Evolutionary conservation across 306 rosid species (phyloP), one percentile per base, ranked within the genome.

Genomic region (Cicer pinnatifidum): DNA sequence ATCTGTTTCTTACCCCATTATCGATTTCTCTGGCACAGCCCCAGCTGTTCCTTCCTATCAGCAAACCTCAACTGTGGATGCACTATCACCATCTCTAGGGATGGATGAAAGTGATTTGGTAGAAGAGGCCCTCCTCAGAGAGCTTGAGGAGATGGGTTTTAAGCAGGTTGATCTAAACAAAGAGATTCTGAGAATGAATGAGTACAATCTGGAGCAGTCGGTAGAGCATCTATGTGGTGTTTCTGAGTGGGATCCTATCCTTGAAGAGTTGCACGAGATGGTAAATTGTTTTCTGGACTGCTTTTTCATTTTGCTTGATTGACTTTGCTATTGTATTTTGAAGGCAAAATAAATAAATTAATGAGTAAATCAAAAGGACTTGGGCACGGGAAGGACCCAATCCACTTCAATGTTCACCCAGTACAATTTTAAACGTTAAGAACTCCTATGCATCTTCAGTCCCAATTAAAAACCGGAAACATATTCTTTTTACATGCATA

Each of bases 141-240:
- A 90, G 72, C 97, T 92, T 1, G 88, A 84, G 78, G 87, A 54
- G 69, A 92, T 95, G 99, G 97, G 97, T 46, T 95, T 95, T 67
- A 87, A 78, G 76, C 90, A 87, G 78, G 76, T 84, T 35, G 84
- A 87, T 81, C 64, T 91, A 74, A 95, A 95, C 88, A 95, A 82
- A 82, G 93, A 95, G 82, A 56, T 90, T 77, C 74, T 95, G 85
- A 85, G 91, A 82, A 75, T 19, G 84, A 95, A 86, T 1, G 84
- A 84, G 59, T 95, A 90, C 79, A 51, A 90, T 80, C 83, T 95
- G 72, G 93, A 86, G 79, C 86, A 82, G 78, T 84, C 96, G 9
- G 78, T 95, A 19, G 96, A 86, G 53, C 88, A 90, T 78, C 97
- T 95, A 66, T 95, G 99, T 7, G 93, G 86, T 60, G 86, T 81